A percentile compares a stretch with the other conserved stretches of the same genome.
phyloP scores from a whole-genome alignment of 208 protist genomes.

The Herpetomonas tarakana region DNA sequence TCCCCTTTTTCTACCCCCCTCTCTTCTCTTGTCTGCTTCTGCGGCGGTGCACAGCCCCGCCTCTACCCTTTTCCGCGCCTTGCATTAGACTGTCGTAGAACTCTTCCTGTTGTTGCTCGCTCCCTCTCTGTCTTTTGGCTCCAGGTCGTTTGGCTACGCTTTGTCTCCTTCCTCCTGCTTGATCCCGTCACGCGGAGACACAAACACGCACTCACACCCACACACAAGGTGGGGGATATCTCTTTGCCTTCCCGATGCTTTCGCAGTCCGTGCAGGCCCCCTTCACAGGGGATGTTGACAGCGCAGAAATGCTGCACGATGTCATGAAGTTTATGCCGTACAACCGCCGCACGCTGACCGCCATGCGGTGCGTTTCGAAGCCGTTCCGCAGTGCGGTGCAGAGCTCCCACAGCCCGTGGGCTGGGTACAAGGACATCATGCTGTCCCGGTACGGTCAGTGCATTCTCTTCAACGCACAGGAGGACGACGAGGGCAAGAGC shows the following conservation, averaged over 20 bases:
- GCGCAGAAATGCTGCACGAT: constrained; percentile 47
- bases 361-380: constrained; percentile 78
- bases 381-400: constrained; percentile 77
- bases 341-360: constrained; percentile 76
- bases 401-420: constrained; percentile 59
- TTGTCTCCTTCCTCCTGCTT: no score
- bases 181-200: no score
- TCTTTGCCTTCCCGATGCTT: constrained; percentile 35
- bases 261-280: constrained; percentile 38
- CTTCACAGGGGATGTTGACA: constrained; percentile 62
- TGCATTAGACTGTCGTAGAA: no score
- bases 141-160: no score
- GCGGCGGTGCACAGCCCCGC: no score
- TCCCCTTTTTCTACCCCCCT: background rate
- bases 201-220: no score
- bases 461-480: constrained; percentile 76
- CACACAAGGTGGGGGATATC: no score
- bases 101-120: no score
- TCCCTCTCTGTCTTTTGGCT: no score
- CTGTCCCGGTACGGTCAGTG: constrained; percentile 78
- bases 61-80: no score
- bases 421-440: constrained; percentile 65
- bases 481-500: constrained; percentile 57
- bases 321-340: constrained; percentile 83
- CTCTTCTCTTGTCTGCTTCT: background rate